Percentiles rank a stretch among this genome's conserved stretches.
Evolutionary conservation across 2,329 filamentous ascomycete genomes (phyloP).

Genomic region (Phialophora verrucosa): DNA sequence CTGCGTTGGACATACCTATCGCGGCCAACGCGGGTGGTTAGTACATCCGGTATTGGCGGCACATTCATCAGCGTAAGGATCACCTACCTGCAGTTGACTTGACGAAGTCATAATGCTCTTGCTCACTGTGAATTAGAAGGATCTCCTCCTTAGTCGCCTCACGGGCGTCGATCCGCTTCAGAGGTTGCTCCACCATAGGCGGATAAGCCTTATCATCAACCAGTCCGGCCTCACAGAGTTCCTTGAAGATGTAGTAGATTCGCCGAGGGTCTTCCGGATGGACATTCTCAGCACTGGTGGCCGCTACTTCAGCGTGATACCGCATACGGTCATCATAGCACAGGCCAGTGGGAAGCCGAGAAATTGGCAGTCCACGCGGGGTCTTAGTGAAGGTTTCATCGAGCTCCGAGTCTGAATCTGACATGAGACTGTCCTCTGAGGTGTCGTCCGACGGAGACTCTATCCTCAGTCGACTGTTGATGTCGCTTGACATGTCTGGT

Average conservation of each 20-base stretch:
- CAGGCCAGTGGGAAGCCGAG: slow-evolving; percentile 71
- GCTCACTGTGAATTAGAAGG: slow-evolving; percentile 74
- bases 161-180: slow-evolving; percentile 75
- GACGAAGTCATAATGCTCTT: slow-evolving; percentile 77
- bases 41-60: neutral
- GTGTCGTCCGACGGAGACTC: slow-evolving; percentile 36
- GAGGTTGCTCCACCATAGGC: slow-evolving; percentile 57
- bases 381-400: slow-evolving; percentile 43
- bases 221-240: slow-evolving; percentile 80
- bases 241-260: slow-evolving; percentile 91
- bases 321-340: slow-evolving; percentile 97
- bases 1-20: slow-evolving; percentile 58
- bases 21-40: neutral
- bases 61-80: no score
- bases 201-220: slow-evolving; percentile 65
- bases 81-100: slow-evolving; percentile 56
- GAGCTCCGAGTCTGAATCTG: slow-evolving; percentile 34
- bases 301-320: slow-evolving; percentile 84
- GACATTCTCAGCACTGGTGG: slow-evolving; percentile 68
- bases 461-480: slow-evolving; percentile 29
- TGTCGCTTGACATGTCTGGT: slow-evolving; percentile 29
- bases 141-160: slow-evolving; percentile 81
- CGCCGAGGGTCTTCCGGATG: slow-evolving; percentile 94
- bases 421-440: slow-evolving; percentile 32
- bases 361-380: slow-evolving; percentile 52